These are phyloP conservation scores for Priceomyces melissophilus DNA, from an alignment of 805 yeast species.

Conservation along the genomic window DNA sequence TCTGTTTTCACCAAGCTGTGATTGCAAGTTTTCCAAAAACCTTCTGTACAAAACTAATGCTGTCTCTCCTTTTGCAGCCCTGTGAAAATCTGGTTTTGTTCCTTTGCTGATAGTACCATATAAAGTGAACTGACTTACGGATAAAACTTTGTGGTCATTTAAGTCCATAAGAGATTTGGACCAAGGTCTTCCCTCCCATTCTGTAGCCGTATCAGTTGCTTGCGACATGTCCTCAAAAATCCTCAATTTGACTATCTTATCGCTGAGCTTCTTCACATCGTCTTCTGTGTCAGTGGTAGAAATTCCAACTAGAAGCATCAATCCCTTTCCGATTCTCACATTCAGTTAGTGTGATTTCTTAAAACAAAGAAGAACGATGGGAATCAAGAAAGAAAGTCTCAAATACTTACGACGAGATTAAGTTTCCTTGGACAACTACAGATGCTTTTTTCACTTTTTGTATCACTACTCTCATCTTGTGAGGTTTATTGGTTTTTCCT, in stretches of 20 bases:
- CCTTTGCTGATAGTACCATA: conserved; percentile 86
- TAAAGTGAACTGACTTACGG: conserved; percentile 91
- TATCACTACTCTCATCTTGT: conserved; percentile 77
- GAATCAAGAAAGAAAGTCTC: not conserved
- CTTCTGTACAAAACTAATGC: conserved; percentile 51
- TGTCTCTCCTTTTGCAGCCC: conserved; percentile 75
- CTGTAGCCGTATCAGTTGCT: conserved; percentile 41
- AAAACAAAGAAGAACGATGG: too few relatives aligned
- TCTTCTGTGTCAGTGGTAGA: conserved; percentile 70
- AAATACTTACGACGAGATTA: conserved; percentile 58
- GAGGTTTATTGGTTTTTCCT: not conserved
- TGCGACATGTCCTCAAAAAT: conserved; percentile 63
- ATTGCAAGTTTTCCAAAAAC: conserved; percentile 47
- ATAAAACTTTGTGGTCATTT: conserved; percentile 65
- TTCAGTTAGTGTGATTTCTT: not conserved
- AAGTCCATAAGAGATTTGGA: conserved; percentile 59
- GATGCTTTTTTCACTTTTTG: conserved; percentile 89
- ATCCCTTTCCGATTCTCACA: conserved; percentile 58
- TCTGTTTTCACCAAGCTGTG: conserved; percentile 53
- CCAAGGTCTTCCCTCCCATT: conserved; percentile 72
- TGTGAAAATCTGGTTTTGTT: conserved; percentile 91
- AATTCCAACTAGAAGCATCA: conserved; percentile 81
- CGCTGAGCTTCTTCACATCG: conserved; percentile 67
- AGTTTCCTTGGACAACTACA: conserved; percentile 71
- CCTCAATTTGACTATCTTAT: conserved; percentile 61